Conservation (phyloP, 2,329 filamentous ascomycete genomes). For the Thielaviopsis ethacetica region DNA sequence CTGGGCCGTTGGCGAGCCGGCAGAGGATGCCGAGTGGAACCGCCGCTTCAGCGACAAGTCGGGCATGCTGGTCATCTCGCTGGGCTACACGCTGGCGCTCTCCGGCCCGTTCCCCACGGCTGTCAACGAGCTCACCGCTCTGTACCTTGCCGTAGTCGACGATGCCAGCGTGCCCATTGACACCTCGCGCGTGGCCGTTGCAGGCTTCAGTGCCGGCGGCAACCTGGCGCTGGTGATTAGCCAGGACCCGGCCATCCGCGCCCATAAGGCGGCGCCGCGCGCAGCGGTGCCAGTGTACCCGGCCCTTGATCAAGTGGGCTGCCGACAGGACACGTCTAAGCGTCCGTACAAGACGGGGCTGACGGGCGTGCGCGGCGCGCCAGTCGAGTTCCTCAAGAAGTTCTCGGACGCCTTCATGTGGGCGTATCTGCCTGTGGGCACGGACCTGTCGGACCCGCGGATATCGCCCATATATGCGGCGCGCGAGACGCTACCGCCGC, state of each 20-base stretch:
- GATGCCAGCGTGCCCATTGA: constrained; percentile 31
- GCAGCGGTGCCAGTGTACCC: constrained; percentile 29
- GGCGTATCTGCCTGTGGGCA: constrained; percentile 19
- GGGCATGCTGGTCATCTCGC: constrained; percentile 27
- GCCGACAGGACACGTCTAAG: constrained; percentile 15
- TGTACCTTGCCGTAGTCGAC: constrained; percentile 24
- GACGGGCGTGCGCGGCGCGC: constrained; percentile 13
- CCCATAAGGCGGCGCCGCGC: constrained; percentile 13
- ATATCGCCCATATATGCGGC: constrained; percentile 21
- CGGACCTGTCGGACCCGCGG: constrained; percentile 19
- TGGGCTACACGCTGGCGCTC: constrained; percentile 34
- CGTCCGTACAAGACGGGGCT: constrained; percentile 17
- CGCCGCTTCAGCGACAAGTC: constrained; percentile 24
- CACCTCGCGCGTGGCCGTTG: constrained; percentile 23
- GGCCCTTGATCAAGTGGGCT: constrained; percentile 20
- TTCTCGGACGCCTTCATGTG: constrained; percentile 19
- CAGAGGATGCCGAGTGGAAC: constrained; percentile 31
- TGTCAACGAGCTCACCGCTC: constrained; percentile 28
- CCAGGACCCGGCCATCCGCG: constrained; percentile 23
- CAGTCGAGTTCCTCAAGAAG: constrained; percentile 12
- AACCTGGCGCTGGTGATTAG: constrained; percentile 28
- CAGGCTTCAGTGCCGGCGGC: constrained; percentile 35
- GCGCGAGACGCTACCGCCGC: constrained; percentile 18
- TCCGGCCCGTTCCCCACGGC: constrained; percentile 26
- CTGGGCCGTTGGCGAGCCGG: constrained; percentile 27